Conservation (phyloP, 2,329 filamentous ascomycete species). For the Plectosphaerella sp. region DNA sequence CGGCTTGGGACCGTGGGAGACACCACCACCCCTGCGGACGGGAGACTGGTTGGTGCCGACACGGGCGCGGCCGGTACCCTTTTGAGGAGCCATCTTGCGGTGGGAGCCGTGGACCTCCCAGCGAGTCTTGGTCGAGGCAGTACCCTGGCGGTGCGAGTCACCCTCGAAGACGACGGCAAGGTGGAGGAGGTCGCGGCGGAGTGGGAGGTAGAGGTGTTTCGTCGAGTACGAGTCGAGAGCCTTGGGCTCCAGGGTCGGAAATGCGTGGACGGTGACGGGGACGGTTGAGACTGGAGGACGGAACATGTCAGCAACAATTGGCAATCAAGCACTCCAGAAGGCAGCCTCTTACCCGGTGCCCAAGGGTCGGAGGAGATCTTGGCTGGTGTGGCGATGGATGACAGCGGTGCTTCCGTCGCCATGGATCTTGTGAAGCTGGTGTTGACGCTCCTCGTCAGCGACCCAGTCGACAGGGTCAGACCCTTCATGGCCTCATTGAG, state of each 20-base stretch:
- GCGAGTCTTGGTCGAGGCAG: constrained; percentile 76
- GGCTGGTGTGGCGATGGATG: constrained; percentile 26
- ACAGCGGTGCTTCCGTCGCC: constrained; percentile 46
- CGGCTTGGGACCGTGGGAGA: constrained; percentile 83
- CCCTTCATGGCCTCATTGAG: constrained; percentile 49
- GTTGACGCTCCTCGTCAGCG: constrained; percentile 31
- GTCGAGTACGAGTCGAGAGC: constrained; percentile 73
- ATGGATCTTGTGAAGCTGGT: constrained; percentile 43
- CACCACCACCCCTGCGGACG: constrained; percentile 78
- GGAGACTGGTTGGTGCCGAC: constrained; percentile 78
- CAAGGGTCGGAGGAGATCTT: constrained; percentile 32
- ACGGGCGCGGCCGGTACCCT: constrained; percentile 78
- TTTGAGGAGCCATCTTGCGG: constrained; percentile 79
- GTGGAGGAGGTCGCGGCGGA: constrained; percentile 89
- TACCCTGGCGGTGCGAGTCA: constrained; percentile 81
- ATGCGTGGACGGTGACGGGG: constrained; percentile 81
- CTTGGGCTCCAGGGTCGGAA: constrained; percentile 82
- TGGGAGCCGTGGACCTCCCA: constrained; percentile 79
- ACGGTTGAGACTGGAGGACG: constrained; percentile 52
- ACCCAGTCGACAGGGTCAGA: constrained; percentile 39
- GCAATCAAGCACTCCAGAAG: neutral
- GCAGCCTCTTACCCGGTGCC: constrained; percentile 36
- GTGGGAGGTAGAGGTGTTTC: constrained; percentile 80
- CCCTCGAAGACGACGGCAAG: constrained; percentile 90
- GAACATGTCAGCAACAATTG: neutral